Evolutionary conservation across 345 rosid genomes (phyloP).

Genomic region (Gossypium herbaceum): DNA sequence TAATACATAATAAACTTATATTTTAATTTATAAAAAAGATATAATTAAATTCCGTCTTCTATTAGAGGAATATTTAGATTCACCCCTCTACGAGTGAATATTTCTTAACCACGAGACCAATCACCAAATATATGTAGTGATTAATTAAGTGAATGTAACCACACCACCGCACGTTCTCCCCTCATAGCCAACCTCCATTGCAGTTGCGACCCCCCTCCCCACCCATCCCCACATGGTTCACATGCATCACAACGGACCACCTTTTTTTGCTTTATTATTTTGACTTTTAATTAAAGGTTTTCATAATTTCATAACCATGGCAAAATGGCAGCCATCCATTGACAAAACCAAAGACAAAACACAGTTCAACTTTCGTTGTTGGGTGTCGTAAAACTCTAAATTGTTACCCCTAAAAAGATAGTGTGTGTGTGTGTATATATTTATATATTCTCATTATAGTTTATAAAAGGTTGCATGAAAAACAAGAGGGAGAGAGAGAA

Average conservation of each 20-base stretch:
- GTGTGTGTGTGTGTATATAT: neutral
- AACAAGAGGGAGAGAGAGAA: neutral
- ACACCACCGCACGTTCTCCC: neutral
- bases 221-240: neutral
- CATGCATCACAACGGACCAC: constrained; percentile 2
- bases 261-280: neutral
- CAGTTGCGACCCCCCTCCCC: neutral
- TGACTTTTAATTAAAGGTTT: neutral
- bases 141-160: neutral
- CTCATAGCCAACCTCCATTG: neutral
- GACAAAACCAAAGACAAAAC: neutral
- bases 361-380: constrained; percentile 4
- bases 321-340: neutral
- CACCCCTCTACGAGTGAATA: too few relatives aligned
- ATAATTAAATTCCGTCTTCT: too few relatives aligned
- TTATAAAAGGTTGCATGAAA: neutral
- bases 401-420: constrained; percentile 3
- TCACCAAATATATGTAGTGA: neutral
- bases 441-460: neutral
- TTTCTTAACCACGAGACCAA: too few relatives aligned
- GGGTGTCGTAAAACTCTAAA: constrained; percentile 16
- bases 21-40: too few relatives aligned
- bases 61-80: too few relatives aligned
- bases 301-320: too few relatives aligned
- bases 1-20: too few relatives aligned